Conservation (phyloP, 352 stramenopile genomes). For the Pythium myriotylum region DNA sequence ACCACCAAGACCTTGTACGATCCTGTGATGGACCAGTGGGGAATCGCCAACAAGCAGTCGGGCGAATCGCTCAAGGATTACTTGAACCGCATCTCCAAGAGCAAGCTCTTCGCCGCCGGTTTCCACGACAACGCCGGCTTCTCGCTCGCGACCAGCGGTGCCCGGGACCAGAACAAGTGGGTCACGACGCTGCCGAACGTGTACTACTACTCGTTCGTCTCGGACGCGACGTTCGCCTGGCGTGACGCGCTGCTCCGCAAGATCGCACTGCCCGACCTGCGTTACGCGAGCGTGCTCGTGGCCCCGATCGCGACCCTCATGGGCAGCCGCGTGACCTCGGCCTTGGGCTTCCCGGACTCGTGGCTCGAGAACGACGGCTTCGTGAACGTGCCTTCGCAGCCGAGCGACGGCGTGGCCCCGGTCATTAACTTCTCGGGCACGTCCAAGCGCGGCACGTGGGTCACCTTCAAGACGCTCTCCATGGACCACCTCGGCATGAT, state of each 20-base stretch:
- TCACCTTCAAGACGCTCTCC: constrained; percentile 8
- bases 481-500: constrained; percentile 26
- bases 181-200: constrained; percentile 46
- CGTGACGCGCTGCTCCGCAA: constrained; percentile 37
- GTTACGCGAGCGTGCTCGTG: constrained; percentile 35
- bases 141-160: constrained; percentile 34
- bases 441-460: constrained; percentile 27
- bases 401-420: constrained; percentile 22
- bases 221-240: constrained; percentile 33
- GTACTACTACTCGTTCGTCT: constrained; percentile 58
- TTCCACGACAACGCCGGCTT: constrained; percentile 47
- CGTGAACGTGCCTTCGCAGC: constrained; percentile 29
- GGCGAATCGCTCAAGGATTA: constrained; percentile 9
- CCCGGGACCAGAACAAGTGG: constrained; percentile 43
- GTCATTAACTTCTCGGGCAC: constrained; percentile 19
- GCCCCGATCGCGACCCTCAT: constrained; percentile 42
- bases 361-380: constrained; percentile 40
- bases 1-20: constrained; percentile 10
- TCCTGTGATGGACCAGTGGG: constrained; percentile 20
- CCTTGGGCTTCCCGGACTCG: constrained; percentile 34
- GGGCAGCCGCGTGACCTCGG: constrained; percentile 35
- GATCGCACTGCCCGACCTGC: constrained; percentile 44
- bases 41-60: constrained; percentile 3
- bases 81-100: constrained; percentile 14
- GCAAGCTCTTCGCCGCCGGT: constrained; percentile 37